These are phyloP conservation scores for Entophlyctis helioformis DNA, from an alignment of 192 early-diverging fungal genomes.

Conservation along the genomic window DNA sequence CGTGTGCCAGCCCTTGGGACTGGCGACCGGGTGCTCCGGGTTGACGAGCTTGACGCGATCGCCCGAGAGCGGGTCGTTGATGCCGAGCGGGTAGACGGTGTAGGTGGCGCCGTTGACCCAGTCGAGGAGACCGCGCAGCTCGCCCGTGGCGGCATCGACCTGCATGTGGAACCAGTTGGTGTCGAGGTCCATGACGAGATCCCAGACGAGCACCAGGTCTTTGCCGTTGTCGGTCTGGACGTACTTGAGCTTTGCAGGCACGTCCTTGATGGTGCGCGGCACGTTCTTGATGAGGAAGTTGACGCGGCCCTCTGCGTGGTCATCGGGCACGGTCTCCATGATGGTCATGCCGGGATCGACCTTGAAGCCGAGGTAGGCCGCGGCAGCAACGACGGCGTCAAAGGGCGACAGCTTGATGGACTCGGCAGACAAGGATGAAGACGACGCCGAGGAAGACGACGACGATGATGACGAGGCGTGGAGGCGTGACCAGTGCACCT, in stretches of 20 bases:
- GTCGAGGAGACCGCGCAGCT: conserved; percentile 63
- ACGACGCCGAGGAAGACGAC: too few relatives aligned
- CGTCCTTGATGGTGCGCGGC: conserved; percentile 14
- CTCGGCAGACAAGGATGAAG: conserved; percentile 4
- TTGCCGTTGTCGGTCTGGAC: conserved; percentile 41
- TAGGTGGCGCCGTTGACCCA: conserved; percentile 72
- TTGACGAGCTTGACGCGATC: conserved; percentile 37
- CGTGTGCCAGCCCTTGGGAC: conserved; percentile 67
- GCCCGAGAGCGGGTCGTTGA: conserved; percentile 66
- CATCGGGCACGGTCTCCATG: conserved; percentile 11
- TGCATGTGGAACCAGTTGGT: conserved; percentile 62
- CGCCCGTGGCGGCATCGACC: conserved; percentile 43
- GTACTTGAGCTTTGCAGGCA: conserved; percentile 54
- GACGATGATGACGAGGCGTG: too few relatives aligned
- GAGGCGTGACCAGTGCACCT: too few relatives aligned
- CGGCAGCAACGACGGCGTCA: conserved; percentile 53
- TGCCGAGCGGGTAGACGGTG: conserved; percentile 69
- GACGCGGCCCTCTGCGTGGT: conserved; percentile 17
- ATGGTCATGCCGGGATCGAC: conserved; percentile 6
- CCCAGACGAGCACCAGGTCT: conserved; percentile 64
- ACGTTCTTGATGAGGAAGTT: conserved; percentile 38
- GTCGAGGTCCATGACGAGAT: conserved; percentile 62
- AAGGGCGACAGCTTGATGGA: conserved; percentile 14
- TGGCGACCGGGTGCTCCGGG: conserved; percentile 42
- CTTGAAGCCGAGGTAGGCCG: conserved; percentile 42